phyloP scores from a whole-genome alignment of 2,329 filamentous ascomycete species.

The Aureobasidium uvarum region DNA sequence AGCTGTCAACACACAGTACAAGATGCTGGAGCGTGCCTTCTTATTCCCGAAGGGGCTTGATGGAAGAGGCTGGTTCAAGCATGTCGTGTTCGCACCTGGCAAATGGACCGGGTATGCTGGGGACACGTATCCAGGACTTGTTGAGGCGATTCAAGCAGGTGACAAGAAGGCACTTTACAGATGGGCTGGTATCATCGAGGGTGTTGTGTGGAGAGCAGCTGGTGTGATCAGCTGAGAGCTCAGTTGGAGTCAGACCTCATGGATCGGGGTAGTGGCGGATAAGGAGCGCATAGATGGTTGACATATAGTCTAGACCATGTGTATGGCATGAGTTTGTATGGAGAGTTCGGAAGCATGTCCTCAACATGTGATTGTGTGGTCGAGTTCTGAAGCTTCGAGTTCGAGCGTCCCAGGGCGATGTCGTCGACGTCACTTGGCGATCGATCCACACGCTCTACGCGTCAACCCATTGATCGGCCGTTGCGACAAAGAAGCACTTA shows the following conservation, averaged over 20 bases:
- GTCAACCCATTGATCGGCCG: slow-evolving; percentile 5
- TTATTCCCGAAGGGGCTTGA: slow-evolving; percentile 74
- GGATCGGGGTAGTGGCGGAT: not conserved
- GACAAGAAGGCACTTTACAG: slow-evolving; percentile 43
- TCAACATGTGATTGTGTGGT: too few relatives aligned
- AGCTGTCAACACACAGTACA: slow-evolving; percentile 75
- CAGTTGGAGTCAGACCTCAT: too few relatives aligned
- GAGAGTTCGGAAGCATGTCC: too few relatives aligned
- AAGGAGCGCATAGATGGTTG: not conserved
- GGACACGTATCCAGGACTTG: slow-evolving; percentile 63
- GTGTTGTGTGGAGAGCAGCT: slow-evolving; percentile 38
- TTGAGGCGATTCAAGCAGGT: slow-evolving; percentile 57
- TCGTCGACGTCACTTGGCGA: not conserved
- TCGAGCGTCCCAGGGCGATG: not conserved
- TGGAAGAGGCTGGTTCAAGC: slow-evolving; percentile 84
- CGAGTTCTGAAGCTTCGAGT: too few relatives aligned
- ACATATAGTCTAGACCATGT: too few relatives aligned
- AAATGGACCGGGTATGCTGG: slow-evolving; percentile 90
- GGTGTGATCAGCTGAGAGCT: slow-evolving; percentile 1
- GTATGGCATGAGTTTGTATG: too few relatives aligned
- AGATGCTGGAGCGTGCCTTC: slow-evolving; percentile 77
- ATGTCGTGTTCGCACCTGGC: slow-evolving; percentile 88
- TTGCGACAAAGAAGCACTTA: slow-evolving; percentile 16
- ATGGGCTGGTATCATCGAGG: slow-evolving; percentile 47
- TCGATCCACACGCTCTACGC: slow-evolving; percentile 10